Evolutionary conservation across 1,284 basidiomycete genomes (phyloP), one percentile per base, ranked within the genome.

Genomic region (Irpex sp.): DNA sequence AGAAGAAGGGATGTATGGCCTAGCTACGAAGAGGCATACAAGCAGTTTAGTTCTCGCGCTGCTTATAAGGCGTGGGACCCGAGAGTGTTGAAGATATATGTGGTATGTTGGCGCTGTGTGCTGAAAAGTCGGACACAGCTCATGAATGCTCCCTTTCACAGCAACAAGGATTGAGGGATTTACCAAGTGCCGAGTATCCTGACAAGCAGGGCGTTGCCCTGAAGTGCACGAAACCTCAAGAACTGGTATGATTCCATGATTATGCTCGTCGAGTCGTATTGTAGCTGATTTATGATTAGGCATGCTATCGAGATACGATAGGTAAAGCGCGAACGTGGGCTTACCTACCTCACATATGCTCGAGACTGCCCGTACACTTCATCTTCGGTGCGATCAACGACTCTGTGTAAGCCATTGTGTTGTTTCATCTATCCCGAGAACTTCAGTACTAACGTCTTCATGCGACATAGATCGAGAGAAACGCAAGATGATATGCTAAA

Each of bases 1-100:
- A 79, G 74, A 38, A 76, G 84, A 9, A 72, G 81, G 7, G 84
- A 85, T 69, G 75, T 79, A 8, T 86, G 83, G 83, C 69, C 79
- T 0, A 81, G 78, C 15, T 73, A 70, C n/a, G 79, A 79, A 63
- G 82, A 81, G 36, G 84, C 84, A 0, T 79, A 76, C 44, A 71
- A 73, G 26, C 26, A 65, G 9, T 66, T 85, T 58, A 78, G 77
- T 62, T 69, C 73, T 5, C 68, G 80, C 48, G 68, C 72, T 38
- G 67, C 76, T 3, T 82, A 79, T 76, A 77, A 79, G 70, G 63
- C 67, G 0, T 86, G 83, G 84, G 84, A 85, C 65, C 77, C 79
- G 21, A 71, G 83, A n/a, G 75, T 82, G 4, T 70, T 85, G 44
- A 70, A 73, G 36, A 65, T 75, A 21, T 85, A 76, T 66, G 75